Conservation (phyloP, 352 stramenopile species). For the Phytophthora pluvialis region DNA sequence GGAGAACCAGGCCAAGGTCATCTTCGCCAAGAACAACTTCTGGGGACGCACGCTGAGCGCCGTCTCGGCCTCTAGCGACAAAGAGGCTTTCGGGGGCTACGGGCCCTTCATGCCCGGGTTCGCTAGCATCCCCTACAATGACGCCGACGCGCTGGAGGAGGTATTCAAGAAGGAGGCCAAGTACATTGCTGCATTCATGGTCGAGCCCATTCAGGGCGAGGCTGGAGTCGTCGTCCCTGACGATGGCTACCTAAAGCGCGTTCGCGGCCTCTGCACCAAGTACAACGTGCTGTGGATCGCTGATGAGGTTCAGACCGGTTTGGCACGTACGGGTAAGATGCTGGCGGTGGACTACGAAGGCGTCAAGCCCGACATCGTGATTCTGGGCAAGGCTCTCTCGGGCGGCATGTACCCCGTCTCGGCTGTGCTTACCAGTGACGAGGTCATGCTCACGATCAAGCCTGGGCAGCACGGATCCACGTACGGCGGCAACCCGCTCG, state of each 20-base stretch:
- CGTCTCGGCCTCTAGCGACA: conserved; percentile 95
- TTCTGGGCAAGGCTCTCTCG: conserved; percentile 96
- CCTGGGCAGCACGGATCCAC: conserved; percentile 97
- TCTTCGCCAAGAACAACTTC: conserved; percentile 99
- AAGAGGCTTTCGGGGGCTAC: conserved; percentile 89
- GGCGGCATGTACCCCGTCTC: conserved; percentile 98
- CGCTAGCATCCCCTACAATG: conserved; percentile 92
- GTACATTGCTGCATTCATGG: conserved; percentile 98
- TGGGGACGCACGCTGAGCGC: conserved; percentile 98
- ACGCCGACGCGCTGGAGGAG: conserved; percentile 88
- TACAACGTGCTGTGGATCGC: conserved; percentile 99
- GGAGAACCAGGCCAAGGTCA: conserved; percentile 89
- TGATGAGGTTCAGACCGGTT: conserved; percentile 98
- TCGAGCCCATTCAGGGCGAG: conserved; percentile 99
- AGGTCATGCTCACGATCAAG: conserved; percentile 99
- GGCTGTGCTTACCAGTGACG: conserved; percentile 95
- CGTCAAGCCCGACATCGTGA: conserved; percentile 98
- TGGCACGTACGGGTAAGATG: conserved; percentile 97
- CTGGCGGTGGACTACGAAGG: conserved; percentile 96
- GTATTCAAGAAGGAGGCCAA: conserved; percentile 81
- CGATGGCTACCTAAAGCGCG: conserved; percentile 88
- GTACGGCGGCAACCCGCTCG: conserved; percentile 97
- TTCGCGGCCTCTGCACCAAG: conserved; percentile 94
- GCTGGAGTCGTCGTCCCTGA: conserved; percentile 34
- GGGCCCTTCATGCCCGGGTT: conserved; percentile 99